Conservation (phyloP, 2,329 filamentous ascomycete genomes). For the Hypoxylon sp. region DNA sequence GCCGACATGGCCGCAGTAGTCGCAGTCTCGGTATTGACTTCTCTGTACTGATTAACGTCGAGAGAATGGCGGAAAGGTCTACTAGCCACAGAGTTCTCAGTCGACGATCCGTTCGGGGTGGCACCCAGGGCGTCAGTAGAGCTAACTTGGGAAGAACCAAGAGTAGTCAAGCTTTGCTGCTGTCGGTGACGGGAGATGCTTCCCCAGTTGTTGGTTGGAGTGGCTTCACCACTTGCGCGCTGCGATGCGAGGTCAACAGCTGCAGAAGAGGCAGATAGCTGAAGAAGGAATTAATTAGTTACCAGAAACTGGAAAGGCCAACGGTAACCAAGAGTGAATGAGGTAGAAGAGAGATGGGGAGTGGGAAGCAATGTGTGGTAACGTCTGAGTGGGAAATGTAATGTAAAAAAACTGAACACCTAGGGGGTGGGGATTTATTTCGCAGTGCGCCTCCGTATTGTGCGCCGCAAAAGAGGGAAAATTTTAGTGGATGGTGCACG, state of each 20-base stretch:
- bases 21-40: conserved; percentile 60
- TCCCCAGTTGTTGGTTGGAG: conserved; percentile 69
- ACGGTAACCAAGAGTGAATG: neutral
- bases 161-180: conserved; percentile 70
- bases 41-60: conserved; percentile 64
- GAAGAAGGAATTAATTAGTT: conserved; percentile 16
- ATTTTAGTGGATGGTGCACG: neutral
- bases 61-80: conserved; percentile 72
- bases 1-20: conserved; percentile 61
- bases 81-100: conserved; percentile 64
- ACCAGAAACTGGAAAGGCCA: neutral
- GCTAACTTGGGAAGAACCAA: conserved; percentile 59
- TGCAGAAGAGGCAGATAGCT: conserved; percentile 86
- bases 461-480: neutral
- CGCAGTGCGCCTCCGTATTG: neutral
- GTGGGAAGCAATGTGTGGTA: conserved; percentile 6
- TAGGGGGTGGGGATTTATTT: conserved; percentile 7
- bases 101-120: conserved; percentile 56
- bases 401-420: neutral
- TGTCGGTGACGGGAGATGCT: conserved; percentile 78
- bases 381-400: conserved; percentile 7
- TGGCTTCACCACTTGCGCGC: conserved; percentile 70
- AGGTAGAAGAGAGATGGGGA: neutral
- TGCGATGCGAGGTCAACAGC: conserved; percentile 84
- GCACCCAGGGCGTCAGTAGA: conserved; percentile 57